Evolutionary conservation across 2,329 filamentous ascomycete species (phyloP), one percentile per base, ranked within the genome.

Genomic region (Beauveria bassiana): DNA sequence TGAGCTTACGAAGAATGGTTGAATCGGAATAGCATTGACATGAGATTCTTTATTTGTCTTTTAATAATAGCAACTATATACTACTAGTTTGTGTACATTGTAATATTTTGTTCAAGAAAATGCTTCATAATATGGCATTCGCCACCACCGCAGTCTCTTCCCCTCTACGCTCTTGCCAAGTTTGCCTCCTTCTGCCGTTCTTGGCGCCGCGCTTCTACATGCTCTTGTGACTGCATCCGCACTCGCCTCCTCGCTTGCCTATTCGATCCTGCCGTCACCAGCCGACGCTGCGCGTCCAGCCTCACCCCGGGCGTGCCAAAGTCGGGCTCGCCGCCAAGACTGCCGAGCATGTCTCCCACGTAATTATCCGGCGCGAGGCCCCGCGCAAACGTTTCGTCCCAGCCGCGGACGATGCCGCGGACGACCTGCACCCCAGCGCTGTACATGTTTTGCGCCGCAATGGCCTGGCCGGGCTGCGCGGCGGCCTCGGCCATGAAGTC

Each of bases 301-400:
- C 50, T n/a, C 28, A 9, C 6, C 1, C 5, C 42, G 18, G 50
- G 42, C 20, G 59, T 54, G 50, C 87, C 87, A 71, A 89, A 90
- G 69, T 88, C 84, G 0, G 87, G 86, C 46, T 73, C 70, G 1
- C 86, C 87, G 1, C 86, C 87, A 4, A 91, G 73, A 10, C 82
- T 86, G 16, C 86, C 88, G 65, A 90, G 86, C 59, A 91, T 86
- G 68, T 90, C 87, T 6, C 87, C 87, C 43, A 90, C 74, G 67
- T 91, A 91, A 67, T 90, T 90, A 1, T 70, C 74, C 0, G 86
- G 74, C 63, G 75, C 70, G 45, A 91, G 72, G 3, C 88, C 88
- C 1, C 69, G 65, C 42, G 76, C 72, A 66, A 86, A 91, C 0
- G 75, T 85, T 16, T 70, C 70, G 46, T 86, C 74, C 88, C 88